Evolutionary conservation across 2,329 filamentous ascomycete genomes (phyloP).

Genomic region (Trichocomaceae sp.): DNA sequence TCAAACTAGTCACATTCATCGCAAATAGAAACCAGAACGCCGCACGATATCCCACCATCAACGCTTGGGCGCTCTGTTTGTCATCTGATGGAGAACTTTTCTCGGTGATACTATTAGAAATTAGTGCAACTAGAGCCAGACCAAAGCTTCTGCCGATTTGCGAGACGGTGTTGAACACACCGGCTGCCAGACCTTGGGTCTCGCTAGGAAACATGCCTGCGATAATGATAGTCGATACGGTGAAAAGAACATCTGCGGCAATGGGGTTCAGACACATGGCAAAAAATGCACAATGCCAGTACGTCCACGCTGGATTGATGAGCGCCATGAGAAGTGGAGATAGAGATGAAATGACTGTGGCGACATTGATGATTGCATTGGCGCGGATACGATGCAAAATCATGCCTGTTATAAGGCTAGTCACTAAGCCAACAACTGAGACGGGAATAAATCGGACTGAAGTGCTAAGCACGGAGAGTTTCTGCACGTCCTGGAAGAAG

Average conservation of each 20-base stretch:
- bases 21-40: too few relatives aligned
- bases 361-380: slow-evolving; percentile 22
- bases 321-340: slow-evolving; percentile 41
- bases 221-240: background rate
- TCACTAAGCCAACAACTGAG: slow-evolving; percentile 29
- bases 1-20: too few relatives aligned
- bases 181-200: slow-evolving; percentile 54
- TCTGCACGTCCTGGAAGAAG: slow-evolving; percentile 44
- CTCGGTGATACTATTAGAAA: too few relatives aligned
- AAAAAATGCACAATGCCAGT: slow-evolving; percentile 17
- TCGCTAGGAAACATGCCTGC: slow-evolving; percentile 46
- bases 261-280: background rate
- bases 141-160: slow-evolving; percentile 52
- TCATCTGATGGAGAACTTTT: too few relatives aligned
- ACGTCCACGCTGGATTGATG: slow-evolving; percentile 39
- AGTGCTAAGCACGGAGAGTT: slow-evolving; percentile 37
- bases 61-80: too few relatives aligned
- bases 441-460: slow-evolving; percentile 43
- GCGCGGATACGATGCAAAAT: too few relatives aligned
- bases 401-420: too few relatives aligned
- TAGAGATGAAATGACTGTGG: slow-evolving; percentile 22
- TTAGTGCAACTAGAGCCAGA: slow-evolving; percentile 28
- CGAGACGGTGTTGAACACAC: slow-evolving; percentile 53
- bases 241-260: background rate
- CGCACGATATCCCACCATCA: too few relatives aligned